Conservation (phyloP, 1,139 yeast species). For the Debaryomyces robertsiae region DNA sequence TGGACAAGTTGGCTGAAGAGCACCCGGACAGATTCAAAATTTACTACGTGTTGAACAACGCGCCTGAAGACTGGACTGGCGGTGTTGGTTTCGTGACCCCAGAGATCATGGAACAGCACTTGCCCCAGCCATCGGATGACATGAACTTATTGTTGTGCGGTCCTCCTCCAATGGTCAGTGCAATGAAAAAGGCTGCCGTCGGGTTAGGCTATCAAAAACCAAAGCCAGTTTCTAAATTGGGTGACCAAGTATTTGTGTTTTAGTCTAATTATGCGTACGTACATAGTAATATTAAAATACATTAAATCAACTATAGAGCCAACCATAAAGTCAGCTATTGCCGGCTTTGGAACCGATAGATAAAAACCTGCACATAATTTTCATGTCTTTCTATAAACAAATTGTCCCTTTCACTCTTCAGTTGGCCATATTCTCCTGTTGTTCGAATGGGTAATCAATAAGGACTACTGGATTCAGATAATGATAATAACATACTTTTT, state of each 20-base stretch:
- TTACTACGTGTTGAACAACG: slow-evolving; percentile 78
- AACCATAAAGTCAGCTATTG: neutral
- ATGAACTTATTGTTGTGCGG: slow-evolving; percentile 87
- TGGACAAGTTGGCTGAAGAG: slow-evolving; percentile 64
- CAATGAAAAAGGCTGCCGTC: slow-evolving; percentile 82
- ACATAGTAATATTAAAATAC: neutral
- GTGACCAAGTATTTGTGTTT: slow-evolving; percentile 90
- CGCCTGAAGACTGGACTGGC: slow-evolving; percentile 52
- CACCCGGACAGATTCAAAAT: slow-evolving; percentile 77
- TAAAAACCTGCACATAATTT: neutral
- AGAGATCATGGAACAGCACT: slow-evolving; percentile 59
- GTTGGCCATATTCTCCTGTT: neutral
- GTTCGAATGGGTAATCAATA: neutral
- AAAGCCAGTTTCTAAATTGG: slow-evolving; percentile 86
- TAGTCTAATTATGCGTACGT: slow-evolving; percentile 29
- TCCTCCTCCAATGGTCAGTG: slow-evolving; percentile 82
- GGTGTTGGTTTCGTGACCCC: slow-evolving; percentile 70
- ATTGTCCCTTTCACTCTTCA: neutral
- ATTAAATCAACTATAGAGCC: neutral
- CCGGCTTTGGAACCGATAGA: neutral
- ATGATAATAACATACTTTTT: slow-evolving; percentile 7
- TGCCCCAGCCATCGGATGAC: slow-evolving; percentile 61
- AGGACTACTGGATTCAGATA: neutral
- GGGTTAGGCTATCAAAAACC: slow-evolving; percentile 83
- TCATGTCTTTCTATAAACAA: neutral